Base-by-base conservation (phyloP, 2,329 filamentous ascomycete species). In the Trichoderma sp. region DNA sequence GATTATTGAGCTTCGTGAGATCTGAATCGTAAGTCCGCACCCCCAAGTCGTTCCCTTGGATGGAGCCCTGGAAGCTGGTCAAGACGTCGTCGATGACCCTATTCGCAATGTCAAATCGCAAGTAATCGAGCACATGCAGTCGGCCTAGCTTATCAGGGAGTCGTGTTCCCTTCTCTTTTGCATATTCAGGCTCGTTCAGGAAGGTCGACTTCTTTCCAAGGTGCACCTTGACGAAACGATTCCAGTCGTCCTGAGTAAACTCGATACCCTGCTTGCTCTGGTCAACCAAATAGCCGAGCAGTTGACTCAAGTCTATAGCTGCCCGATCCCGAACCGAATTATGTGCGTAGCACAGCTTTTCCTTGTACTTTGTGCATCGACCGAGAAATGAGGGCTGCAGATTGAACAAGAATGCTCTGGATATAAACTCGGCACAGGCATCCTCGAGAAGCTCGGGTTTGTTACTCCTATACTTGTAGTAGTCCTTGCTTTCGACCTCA, bases 301-400 rank as follows among this genome's bases (percentile, higher is more conserved):
- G 75, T 0, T 78, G 80, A 64, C 85, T 85, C 5, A 90, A 76
- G 0, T 75, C 69, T 0, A 83, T 72, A 0, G 83, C 85, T 3
- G 77, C 72, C 0, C 73, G 61, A 12, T 81, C 74, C 3, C 74
- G 74, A 43, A 88, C 84, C 0, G 75, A 80, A 24, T 83, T 82
- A 14, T 82, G 79, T 14, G 81, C 79, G 67, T 93, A 92, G 41
- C 84, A 86, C 0, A 88, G 75, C 4, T 77, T 80, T 58, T 91
- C 87, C 67, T 90, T 89, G 72, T 82, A 86, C 5, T 79, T 82
- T 0, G 90, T 93, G 63, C 85, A 88, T 0, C 78, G 77, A 0
- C 91, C 90, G 3, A 94, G 79, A 26, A 88, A 75, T 7, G 80
- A 82, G 1, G 80, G 79, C 48, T 82, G 74, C 72, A 86, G 80